Base-by-base conservation (phyloP, 139 green algal genomes). In the Edaphochlamys debaryana region DNA sequence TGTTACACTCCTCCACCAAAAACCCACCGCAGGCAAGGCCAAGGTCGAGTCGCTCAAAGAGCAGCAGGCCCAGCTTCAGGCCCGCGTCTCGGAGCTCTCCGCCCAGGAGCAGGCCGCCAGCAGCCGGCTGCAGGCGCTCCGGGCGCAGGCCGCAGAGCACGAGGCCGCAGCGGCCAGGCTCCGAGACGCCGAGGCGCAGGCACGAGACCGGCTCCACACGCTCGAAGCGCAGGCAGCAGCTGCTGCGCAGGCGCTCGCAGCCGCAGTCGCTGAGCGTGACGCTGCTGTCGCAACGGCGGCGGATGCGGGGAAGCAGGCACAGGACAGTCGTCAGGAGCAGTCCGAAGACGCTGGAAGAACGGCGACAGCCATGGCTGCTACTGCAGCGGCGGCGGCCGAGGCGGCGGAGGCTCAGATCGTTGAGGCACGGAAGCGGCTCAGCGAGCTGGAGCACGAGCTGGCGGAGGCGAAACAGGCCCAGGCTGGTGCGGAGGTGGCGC, bases 11-110 rank as follows among this genome's bases (percentile, higher is more conserved):
- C n/a, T n/a, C n/a, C n/a, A n/a, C n/a, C n/a, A n/a, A n/a, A n/a
- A 54, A 54, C 38, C 8, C 5, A 11, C 17, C 23, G 48, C 60
- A 75, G 81, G 54, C 8, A 72, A 86, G 71, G 25, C 34, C 32
- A 72, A 73, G 38, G 29, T 86, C 17, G 70, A 79, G 68, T 36
- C 64, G 32, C 71, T 86, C 17, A 52, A 79, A n/a, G 60, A n/a
- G 23, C 79, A 85, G 41, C 37, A 71, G 40, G 42, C 38, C 41
- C n/a, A 66, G 8, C 42, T 85, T 2, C 54, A 85, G 37, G 67
- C 25, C 5, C 62, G 42, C 36, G 22, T 82, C 7, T 41, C 42
- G 4, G 20, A 3, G 38, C 42, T 82, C 3, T 9, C 20, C 0
- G 42, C 32, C 3, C 19, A 66, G 63, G 76, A 82, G 42, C 42